Conservation (phyloP, 208 protist genomes). For the Perkinsela sp. region DNA sequence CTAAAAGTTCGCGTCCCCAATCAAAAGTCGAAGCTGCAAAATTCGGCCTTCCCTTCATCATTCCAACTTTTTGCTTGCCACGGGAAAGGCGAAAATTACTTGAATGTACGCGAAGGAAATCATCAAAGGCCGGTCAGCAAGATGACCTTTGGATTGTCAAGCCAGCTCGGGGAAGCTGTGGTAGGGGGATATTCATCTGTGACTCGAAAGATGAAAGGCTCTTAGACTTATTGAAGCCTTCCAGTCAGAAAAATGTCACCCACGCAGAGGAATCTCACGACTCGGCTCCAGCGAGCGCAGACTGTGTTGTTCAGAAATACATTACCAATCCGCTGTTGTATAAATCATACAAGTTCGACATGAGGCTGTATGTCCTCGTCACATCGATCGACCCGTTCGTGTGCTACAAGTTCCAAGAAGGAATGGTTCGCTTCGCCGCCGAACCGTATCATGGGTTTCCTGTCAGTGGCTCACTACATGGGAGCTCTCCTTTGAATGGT, state of each 20-base stretch:
- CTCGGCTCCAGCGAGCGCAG: neutral
- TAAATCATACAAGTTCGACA: constrained; percentile 64
- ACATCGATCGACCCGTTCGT: constrained; percentile 45
- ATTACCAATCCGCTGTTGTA: constrained; percentile 30
- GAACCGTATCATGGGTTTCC: constrained; percentile 14
- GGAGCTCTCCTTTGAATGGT: neutral
- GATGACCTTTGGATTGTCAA: constrained; percentile 47
- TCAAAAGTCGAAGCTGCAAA: neutral
- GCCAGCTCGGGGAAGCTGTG: constrained; percentile 54
- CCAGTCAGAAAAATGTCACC: too few species aligned
- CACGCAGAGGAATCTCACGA: neutral
- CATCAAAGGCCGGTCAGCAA: constrained; percentile 5
- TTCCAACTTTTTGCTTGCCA: neutral
- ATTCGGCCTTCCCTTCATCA: neutral
- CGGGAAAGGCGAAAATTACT: neutral
- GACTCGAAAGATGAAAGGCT: too few species aligned
- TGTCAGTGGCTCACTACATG: too few species aligned
- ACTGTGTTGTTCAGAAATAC: constrained; percentile 36
- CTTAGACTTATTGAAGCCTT: too few species aligned
- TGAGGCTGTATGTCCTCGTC: constrained; percentile 63
- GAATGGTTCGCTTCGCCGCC: constrained; percentile 52
- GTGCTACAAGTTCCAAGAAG: constrained; percentile 47
- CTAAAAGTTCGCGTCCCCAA: neutral
- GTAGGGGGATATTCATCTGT: constrained; percentile 45
- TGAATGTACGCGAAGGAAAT: neutral